Conservation (phyloP, 768 basidiomycete species). For the Naganishia randhawae region DNA sequence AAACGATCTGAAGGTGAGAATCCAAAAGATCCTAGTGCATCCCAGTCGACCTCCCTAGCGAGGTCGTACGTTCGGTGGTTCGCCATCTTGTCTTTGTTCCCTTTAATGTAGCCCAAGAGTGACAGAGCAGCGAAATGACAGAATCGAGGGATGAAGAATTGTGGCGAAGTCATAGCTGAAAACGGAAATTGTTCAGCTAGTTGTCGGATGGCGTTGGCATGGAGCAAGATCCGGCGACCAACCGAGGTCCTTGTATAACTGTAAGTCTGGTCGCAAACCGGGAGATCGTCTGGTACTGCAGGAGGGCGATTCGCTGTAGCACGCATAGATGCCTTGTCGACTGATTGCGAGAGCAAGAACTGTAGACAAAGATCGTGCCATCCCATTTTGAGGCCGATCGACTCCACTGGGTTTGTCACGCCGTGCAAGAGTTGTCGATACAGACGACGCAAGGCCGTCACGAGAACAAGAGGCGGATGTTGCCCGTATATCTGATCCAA, state of each 20-base stretch:
- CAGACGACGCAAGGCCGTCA: conserved; percentile 7
- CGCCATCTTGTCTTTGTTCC: conserved; percentile 1
- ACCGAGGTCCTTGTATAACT: conserved; percentile 19
- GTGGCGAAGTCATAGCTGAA: conserved; percentile 21
- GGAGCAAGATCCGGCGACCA: conserved; percentile 27
- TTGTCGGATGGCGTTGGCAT: conserved; percentile 28
- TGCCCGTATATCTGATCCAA: conserved; percentile 17
- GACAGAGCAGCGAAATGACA: conserved; percentile 22
- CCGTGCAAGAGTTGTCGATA: conserved; percentile 16
- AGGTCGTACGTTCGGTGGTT: conserved; percentile 21
- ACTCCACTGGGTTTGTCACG: conserved; percentile 2
- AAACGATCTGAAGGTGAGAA: conserved; percentile 16
- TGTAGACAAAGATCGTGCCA: conserved; percentile 25
- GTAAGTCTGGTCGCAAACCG: conserved; percentile 17
- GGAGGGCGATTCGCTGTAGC: conserved; percentile 17
- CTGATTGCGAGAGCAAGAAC: conserved; percentile 16
- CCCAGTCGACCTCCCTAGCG: conserved; percentile 20
- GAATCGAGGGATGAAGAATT: conserved; percentile 22
- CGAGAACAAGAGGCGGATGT: conserved; percentile 16
- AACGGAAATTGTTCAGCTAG: conserved; percentile 19
- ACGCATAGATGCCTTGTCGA: conserved; percentile 16
- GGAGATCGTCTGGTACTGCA: conserved; percentile 21
- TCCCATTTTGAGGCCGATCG: conserved; percentile 14
- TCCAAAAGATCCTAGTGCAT: conserved; percentile 10
- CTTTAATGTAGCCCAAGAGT: conserved; percentile 23